Evolutionary conservation across 2,329 filamentous ascomycete species (phyloP).

Genomic region (Aspergillus hiratsukae): DNA sequence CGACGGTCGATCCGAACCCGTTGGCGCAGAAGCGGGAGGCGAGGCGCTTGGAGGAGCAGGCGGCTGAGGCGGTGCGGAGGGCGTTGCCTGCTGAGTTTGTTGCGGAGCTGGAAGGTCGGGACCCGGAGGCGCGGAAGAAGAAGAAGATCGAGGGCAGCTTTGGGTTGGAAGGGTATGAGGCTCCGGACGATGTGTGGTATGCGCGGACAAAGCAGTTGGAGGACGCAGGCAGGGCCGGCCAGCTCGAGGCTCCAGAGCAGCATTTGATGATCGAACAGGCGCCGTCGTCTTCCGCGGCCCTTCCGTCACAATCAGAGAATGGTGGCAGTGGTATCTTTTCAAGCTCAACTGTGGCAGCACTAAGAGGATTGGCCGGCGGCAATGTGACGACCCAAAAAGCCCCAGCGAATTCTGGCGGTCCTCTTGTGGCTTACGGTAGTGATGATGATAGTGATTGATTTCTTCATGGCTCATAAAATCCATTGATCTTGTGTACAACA

Average conservation of each 20-base stretch:
- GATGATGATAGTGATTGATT: slow-evolving; percentile 69
- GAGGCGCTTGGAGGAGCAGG: slow-evolving; percentile 85
- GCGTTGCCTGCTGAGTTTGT: slow-evolving; percentile 88
- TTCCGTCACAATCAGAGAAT: slow-evolving; percentile 29
- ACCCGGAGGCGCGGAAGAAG: slow-evolving; percentile 80
- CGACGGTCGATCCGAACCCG: slow-evolving; percentile 92
- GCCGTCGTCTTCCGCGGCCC: slow-evolving; percentile 37
- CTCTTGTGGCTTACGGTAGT: slow-evolving; percentile 83
- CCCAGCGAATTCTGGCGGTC: slow-evolving; percentile 49
- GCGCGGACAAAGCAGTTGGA: slow-evolving; percentile 69
- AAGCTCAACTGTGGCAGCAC: slow-evolving; percentile 71
- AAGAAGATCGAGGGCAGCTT: slow-evolving; percentile 87
- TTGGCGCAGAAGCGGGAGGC: slow-evolving; percentile 91
- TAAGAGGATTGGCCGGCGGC: slow-evolving; percentile 54
- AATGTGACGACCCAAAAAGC: slow-evolving; percentile 44
- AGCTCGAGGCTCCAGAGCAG: slow-evolving; percentile 49
- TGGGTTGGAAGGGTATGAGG: slow-evolving; percentile 85
- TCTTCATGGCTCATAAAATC: not conserved
- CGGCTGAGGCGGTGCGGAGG: slow-evolving; percentile 83
- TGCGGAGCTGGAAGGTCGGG: slow-evolving; percentile 86
- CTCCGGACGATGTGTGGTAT: slow-evolving; percentile 91
- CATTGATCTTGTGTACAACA: slow-evolving; percentile 10
- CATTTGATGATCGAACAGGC: slow-evolving; percentile 45
- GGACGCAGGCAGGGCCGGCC: slow-evolving; percentile 55
- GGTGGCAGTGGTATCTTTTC: slow-evolving; percentile 76